Conservation (phyloP, 768 basidiomycete species). For the Boletus patriciae region DNA sequence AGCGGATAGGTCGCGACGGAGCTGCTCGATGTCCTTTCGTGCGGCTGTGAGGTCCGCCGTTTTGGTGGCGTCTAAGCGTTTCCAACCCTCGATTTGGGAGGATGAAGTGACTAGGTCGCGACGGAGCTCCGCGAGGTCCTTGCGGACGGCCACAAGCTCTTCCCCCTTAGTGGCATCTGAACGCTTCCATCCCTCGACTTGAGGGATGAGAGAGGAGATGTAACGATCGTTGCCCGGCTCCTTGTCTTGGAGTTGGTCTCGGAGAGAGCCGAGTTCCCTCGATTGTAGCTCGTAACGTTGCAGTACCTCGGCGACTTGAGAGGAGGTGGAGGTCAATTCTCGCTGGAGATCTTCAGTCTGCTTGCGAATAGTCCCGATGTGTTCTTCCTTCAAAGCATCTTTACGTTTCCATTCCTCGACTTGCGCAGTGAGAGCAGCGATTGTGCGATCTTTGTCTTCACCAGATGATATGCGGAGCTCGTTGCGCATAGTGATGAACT, state of each 20-base stretch:
- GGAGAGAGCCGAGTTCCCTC: not conserved
- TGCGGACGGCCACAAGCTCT: not conserved
- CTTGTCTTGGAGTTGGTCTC: not conserved
- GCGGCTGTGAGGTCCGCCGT: too few species aligned
- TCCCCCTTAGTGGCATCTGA: not conserved
- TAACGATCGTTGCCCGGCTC: not conserved
- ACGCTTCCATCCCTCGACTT: slow-evolving; percentile 2
- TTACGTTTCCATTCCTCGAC: not conserved
- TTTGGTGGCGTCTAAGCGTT: too few species aligned
- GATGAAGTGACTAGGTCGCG: not conserved
- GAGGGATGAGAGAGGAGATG: not conserved
- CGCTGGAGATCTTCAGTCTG: not conserved
- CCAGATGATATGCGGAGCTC: not conserved
- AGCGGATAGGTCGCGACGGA: too few species aligned
- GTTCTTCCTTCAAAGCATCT: not conserved
- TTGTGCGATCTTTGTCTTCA: not conserved
- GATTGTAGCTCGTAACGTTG: not conserved
- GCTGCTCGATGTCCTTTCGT: too few species aligned
- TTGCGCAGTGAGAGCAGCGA: not conserved
- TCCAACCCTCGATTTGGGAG: not conserved
- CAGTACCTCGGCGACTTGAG: not conserved
- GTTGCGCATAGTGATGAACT: not conserved
- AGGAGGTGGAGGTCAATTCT: not conserved
- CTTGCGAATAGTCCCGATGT: not conserved
- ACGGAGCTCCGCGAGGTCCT: not conserved